These are phyloP conservation scores for Beauveria bassiana DNA, from an alignment of 2,329 filamentous ascomycete species.

Conservation along the genomic window DNA sequence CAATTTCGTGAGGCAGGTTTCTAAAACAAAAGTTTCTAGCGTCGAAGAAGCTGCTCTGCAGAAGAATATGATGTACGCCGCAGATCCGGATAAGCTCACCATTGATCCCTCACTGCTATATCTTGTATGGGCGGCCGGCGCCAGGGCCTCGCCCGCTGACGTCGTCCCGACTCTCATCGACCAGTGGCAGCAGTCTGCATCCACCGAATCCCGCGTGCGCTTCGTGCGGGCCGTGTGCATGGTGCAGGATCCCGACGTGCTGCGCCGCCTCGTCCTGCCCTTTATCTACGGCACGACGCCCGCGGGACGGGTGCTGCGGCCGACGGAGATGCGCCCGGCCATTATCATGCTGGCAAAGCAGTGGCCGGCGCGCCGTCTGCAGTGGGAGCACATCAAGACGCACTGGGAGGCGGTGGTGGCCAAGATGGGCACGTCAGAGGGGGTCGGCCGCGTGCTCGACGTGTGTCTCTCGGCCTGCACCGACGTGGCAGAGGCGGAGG, in stretches of 20 bases:
- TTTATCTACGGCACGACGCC: slow-evolving; percentile 68
- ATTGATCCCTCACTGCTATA: background rate
- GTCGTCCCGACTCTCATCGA: background rate
- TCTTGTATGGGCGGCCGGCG: background rate
- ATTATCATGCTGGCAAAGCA: slow-evolving; percentile 67
- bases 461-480: slow-evolving; percentile 72
- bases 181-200: background rate
- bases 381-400: slow-evolving; percentile 80
- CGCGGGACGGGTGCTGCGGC: slow-evolving; percentile 57
- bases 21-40: background rate
- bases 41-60: background rate
- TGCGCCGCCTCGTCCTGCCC: slow-evolving; percentile 57
- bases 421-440: slow-evolving; percentile 73
- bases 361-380: slow-evolving; percentile 57
- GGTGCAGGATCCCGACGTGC: slow-evolving; percentile 42
- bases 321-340: slow-evolving; percentile 80
- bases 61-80: background rate
- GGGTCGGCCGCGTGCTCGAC: slow-evolving; percentile 81
- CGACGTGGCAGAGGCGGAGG: slow-evolving; percentile 57
- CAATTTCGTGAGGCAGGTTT: background rate
- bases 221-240: background rate
- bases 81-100: background rate
- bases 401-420: slow-evolving; percentile 70
- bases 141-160: background rate
- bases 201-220: background rate